phyloP scores from a whole-genome alignment of 2,329 filamentous ascomycete species.

The Cryoendolithus antarcticus region DNA sequence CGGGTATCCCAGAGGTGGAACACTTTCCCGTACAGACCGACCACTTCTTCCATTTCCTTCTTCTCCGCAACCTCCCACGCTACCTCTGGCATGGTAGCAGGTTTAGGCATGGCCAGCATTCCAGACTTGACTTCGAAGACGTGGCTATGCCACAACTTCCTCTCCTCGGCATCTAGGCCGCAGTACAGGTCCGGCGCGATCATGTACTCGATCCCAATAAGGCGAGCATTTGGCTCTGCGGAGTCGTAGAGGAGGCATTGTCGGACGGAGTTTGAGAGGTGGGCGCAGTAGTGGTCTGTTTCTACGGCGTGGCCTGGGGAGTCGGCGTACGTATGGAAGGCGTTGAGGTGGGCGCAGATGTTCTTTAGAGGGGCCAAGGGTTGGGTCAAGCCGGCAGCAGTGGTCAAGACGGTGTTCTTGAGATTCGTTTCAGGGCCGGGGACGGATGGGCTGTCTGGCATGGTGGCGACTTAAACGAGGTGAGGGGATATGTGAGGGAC shows the following conservation, averaged over 20 bases:
- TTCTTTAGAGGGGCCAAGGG: constrained; percentile 60
- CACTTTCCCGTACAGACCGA: constrained; percentile 67
- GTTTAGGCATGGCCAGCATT: constrained; percentile 67
- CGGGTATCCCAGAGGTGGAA: constrained; percentile 84
- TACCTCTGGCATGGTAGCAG: constrained; percentile 39
- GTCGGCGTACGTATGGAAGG: constrained; percentile 41
- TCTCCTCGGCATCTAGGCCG: constrained; percentile 53
- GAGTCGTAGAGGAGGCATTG: constrained; percentile 81
- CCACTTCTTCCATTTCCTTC: constrained; percentile 65
- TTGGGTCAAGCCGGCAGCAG: constrained; percentile 48
- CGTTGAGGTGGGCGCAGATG: constrained; percentile 71
- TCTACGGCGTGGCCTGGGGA: constrained; percentile 52
- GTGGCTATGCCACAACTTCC: constrained; percentile 67
- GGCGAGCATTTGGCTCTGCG: constrained; percentile 50
- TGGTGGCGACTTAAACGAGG: not conserved
- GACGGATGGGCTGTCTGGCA: not conserved
- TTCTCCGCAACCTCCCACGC: constrained; percentile 68
- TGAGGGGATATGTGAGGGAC: no score
- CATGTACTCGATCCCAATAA: constrained; percentile 86
- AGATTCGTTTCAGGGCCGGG: constrained; percentile 8
- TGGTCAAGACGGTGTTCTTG: constrained; percentile 48
- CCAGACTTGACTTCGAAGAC: constrained; percentile 65
- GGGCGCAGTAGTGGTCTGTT: constrained; percentile 74
- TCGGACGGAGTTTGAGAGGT: constrained; percentile 63
- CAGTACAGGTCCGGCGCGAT: constrained; percentile 58